phyloP scores from a whole-genome alignment of 1,284 basidiomycete species.

The Puccinia horiana region DNA sequence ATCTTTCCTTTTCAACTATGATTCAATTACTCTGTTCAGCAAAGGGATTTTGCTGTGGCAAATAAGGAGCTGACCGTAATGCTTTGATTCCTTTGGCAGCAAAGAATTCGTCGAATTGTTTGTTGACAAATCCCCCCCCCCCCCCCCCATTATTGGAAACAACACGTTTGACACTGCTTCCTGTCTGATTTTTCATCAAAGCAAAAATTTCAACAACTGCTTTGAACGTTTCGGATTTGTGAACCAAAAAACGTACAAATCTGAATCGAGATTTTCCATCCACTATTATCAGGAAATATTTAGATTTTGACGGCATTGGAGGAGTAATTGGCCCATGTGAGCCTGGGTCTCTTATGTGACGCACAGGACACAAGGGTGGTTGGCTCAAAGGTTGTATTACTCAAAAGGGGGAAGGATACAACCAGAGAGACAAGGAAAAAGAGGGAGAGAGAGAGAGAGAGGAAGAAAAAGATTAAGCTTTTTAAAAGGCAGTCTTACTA shows the following conservation, averaged over 20 bases:
- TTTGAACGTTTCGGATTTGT: not conserved
- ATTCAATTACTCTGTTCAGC: not conserved
- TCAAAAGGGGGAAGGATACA: no score
- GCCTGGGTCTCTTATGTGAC: no score
- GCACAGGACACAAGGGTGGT: no score
- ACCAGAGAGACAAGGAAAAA: no score
- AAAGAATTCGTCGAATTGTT: not conserved
- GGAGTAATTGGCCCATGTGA: conserved; percentile 19
- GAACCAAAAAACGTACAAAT: not conserved
- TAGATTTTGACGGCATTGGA: not conserved
- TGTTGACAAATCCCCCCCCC: not conserved
- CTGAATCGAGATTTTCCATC: conserved; percentile 1
- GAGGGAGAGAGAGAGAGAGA: no score
- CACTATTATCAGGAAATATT: not conserved
- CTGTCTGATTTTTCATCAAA: not conserved
- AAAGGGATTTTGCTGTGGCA: not conserved
- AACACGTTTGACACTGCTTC: not conserved
- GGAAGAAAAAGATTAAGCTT: no score
- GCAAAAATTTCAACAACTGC: not conserved
- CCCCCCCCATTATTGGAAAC: not conserved
- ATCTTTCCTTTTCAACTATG: not conserved
- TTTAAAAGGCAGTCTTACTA: no score
- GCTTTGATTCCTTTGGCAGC: not conserved
- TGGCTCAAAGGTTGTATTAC: no score
- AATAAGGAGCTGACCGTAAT: not conserved